Percentiles rank a stretch among this genome's conserved stretches.
Evolutionary conservation across 768 basidiomycete species (phyloP).

Genomic region (Lentinula boryana): DNA sequence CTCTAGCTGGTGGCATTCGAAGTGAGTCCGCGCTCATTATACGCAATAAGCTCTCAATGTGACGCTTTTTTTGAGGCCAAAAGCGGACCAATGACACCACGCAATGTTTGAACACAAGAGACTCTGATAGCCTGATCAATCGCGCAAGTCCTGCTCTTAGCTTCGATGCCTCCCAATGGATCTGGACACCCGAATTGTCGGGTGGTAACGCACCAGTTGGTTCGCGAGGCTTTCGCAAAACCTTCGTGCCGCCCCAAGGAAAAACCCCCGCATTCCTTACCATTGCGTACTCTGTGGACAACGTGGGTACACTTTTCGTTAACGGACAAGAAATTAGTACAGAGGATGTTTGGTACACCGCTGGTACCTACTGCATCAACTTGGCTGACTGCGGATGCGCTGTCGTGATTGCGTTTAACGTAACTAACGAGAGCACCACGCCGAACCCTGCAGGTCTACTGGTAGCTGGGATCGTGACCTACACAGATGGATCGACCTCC

Average conservation of each 20-base stretch:
- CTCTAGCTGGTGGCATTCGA: background rate
- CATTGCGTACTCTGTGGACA: constrained; percentile 21
- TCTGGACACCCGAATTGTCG: constrained; percentile 19
- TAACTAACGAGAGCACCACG: constrained; percentile 17
- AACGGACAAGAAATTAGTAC: constrained; percentile 20
- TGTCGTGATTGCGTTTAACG: constrained; percentile 22
- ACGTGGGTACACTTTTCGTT: constrained; percentile 21
- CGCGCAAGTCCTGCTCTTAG: background rate
- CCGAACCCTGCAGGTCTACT: constrained; percentile 20
- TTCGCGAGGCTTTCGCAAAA: constrained; percentile 21
- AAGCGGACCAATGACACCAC: background rate
- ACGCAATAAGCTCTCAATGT: background rate
- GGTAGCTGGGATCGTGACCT: constrained; percentile 17
- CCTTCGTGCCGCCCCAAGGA: constrained; percentile 16
- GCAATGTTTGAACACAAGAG: background rate
- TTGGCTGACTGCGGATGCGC: constrained; percentile 9
- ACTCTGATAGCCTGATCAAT: background rate
- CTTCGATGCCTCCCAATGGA: constrained; percentile 15
- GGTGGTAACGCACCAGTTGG: constrained; percentile 5
- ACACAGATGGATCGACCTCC: constrained; percentile 20
- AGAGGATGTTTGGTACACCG: constrained; percentile 10
- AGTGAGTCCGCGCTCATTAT: background rate
- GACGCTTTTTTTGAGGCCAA: background rate
- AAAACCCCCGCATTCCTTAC: constrained; percentile 16
- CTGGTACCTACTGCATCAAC: constrained; percentile 14